Base-by-base conservation (phyloP, 225 moss, liverwort and hornwort genomes). In the Physcomitrium patens region DNA sequence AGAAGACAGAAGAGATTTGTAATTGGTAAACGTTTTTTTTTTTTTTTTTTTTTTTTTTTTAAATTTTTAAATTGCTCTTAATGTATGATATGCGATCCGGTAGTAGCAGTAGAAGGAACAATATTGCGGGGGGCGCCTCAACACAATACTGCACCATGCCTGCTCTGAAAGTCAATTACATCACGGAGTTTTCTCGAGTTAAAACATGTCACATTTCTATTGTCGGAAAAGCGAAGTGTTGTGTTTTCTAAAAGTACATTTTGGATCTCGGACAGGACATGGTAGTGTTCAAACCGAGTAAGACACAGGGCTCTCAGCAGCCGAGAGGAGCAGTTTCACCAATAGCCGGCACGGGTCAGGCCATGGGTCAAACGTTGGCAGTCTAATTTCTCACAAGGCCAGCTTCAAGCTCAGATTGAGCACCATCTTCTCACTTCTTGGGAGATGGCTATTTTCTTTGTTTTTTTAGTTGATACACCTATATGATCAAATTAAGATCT, bases 211-310 rank as follows among this genome's bases (percentile, higher is more conserved):
- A 31, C 24, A 24, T 24, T 24, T 45, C 52, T 11, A 9, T 9
- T 23, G 45, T 17, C 37, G 62, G 18, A 56, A 68, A 15, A 9
- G 49, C 10, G 41, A 57, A 23, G 58, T 64, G n/a, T 22, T 50
- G 22, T 58, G 47, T 52, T 22, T 44, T 61, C 16, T 53, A 12
- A 72, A 72, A 59, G 22, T 18, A 48, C 42, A 43, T 43, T 23
- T 44, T 77, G 45, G 64, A 18, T 75, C 74, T 68, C 65, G 31
- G 71, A 67, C 89, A 96, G 96, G 96, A 96, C 65, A 92, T 92
- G 96, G 96, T 96, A 54, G 87, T 94, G 60, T 89, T 96, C 65
- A 96, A 96, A 72, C 96, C 96, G 62, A 94, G 92, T 56, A 73
- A 85, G n/a, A 72, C 92, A 50, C 80, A 79, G 55, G 27, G 72